These are phyloP conservation scores for Pseudonitzschia pungens DNA, from an alignment of 108 stramenopile species.

Conservation along the genomic window DNA sequence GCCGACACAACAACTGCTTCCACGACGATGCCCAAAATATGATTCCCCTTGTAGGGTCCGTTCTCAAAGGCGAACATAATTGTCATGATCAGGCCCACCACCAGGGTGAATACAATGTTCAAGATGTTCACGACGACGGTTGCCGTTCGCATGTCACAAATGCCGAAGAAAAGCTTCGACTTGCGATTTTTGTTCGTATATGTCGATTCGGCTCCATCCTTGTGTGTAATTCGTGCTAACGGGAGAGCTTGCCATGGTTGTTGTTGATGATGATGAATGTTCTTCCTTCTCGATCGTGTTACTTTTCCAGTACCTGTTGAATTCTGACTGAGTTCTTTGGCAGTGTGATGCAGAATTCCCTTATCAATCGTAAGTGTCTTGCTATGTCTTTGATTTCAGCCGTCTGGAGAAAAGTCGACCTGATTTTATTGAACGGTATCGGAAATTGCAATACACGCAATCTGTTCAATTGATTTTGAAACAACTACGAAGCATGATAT, in stretches of 20 bases:
- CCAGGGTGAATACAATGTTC: slow-evolving; percentile 5
- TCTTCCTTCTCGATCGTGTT: no score
- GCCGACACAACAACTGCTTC: neutral
- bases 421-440: no score
- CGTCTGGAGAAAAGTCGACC: no score
- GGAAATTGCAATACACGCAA: no score
- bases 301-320: no score
- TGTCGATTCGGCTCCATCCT: neutral
- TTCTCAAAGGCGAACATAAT: neutral
- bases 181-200: neutral
- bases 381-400: no score
- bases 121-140: neutral
- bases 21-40: neutral
- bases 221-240: neutral
- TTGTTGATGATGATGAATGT: no score
- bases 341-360: no score
- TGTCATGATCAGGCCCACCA: neutral
- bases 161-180: neutral
- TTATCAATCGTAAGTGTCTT: no score
- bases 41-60: neutral
- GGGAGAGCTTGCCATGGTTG: neutral
- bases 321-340: no score
- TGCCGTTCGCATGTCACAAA: slow-evolving; percentile 11
- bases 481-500: no score
- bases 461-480: no score